phyloP scores from a whole-genome alignment of 805 yeast genomes.

The Maudiozyma turicensis region DNA sequence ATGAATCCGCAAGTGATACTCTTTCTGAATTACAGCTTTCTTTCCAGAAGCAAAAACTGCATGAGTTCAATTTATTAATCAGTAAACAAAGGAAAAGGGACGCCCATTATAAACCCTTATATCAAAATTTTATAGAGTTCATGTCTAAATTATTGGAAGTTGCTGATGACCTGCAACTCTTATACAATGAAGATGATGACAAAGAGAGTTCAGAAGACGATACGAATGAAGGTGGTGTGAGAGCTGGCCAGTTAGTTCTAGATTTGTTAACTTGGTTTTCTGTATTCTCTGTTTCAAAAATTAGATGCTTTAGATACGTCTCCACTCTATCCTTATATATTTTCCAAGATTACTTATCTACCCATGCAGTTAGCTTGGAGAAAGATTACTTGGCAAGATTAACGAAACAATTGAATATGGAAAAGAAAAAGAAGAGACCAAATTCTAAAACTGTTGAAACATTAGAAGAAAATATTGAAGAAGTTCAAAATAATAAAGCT shows the following conservation, averaged over 20 bases:
- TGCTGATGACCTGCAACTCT: constrained; percentile 52
- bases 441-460: constrained; percentile 37
- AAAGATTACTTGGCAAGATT: constrained; percentile 31
- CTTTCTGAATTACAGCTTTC: constrained; percentile 59
- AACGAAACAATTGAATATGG: constrained; percentile 30
- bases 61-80: constrained; percentile 59
- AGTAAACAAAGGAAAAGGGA: constrained; percentile 38
- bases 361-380: constrained; percentile 33
- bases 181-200: constrained; percentile 35
- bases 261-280: constrained; percentile 67
- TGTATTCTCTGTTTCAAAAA: constrained; percentile 56
- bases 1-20: constrained; percentile 64
- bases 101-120: constrained; percentile 36
- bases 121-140: constrained; percentile 45
- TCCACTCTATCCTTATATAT: constrained; percentile 51
- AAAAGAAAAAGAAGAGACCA: constrained; percentile 30
- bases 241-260: constrained; percentile 29
- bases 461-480: constrained; percentile 35
- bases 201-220: constrained; percentile 14
- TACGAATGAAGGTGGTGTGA: constrained; percentile 23
- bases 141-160: constrained; percentile 40
- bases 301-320: constrained; percentile 62
- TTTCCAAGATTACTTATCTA: constrained; percentile 54
- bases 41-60: constrained; percentile 50
- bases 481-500: constrained; percentile 40